Percentiles rank a stretch among this genome's conserved stretches.
Evolutionary conservation across 2,329 filamentous ascomycete genomes (phyloP).

Genomic region (Teratosphaeria pseudoeucalypti): DNA sequence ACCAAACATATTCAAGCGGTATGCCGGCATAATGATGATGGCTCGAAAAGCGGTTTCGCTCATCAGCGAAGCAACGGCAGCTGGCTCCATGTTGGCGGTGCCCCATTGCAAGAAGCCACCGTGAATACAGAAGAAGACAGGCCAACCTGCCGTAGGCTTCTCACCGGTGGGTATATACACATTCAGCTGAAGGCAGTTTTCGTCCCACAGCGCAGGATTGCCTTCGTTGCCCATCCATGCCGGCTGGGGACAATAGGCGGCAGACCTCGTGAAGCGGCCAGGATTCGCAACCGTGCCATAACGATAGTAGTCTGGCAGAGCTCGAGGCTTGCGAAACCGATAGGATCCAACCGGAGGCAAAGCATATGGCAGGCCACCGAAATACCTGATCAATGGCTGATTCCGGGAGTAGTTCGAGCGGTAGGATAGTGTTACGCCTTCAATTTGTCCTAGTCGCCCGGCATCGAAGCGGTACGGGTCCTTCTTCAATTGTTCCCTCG

Average conservation of each 20-base stretch:
- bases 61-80: constrained; percentile 36
- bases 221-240: constrained; percentile 13
- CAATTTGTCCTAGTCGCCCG: constrained; percentile 37
- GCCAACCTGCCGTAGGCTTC: constrained; percentile 41
- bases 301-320: constrained; percentile 37
- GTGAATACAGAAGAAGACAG: constrained; percentile 49
- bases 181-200: constrained; percentile 48
- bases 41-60: constrained; percentile 39
- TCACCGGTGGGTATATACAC: constrained; percentile 43
- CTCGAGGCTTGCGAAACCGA: constrained; percentile 41
- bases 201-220: constrained; percentile 29
- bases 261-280: constrained; percentile 32
- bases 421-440: constrained; percentile 37
- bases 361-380: constrained; percentile 47
- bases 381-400: constrained; percentile 38
- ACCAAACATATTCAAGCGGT: constrained; percentile 47
- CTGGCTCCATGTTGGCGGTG: constrained; percentile 33
- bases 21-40: constrained; percentile 46
- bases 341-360: constrained; percentile 38
- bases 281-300: constrained; percentile 43
- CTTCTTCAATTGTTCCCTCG: constrained; percentile 8
- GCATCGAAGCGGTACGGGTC: constrained; percentile 27
- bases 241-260: constrained; percentile 43
- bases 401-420: constrained; percentile 8
- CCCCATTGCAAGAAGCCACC: constrained; percentile 49